phyloP scores from a whole-genome alignment of 2,329 filamentous ascomycete genomes.

The Aureobasidium uvarum region DNA sequence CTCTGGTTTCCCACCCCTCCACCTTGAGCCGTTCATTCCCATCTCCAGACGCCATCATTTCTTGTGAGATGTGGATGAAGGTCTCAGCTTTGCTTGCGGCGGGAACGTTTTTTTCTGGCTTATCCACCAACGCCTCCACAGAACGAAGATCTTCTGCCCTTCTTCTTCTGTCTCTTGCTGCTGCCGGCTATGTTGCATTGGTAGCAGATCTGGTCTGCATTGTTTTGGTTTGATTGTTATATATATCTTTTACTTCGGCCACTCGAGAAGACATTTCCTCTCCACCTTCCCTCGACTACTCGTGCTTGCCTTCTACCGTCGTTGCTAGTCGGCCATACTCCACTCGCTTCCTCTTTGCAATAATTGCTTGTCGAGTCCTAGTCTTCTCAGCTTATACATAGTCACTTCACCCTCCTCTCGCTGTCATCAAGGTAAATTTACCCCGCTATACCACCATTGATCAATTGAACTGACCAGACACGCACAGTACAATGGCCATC shows the following conservation, averaged over 20 bases:
- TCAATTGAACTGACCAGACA: slow-evolving; percentile 12
- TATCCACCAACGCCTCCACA: slow-evolving; percentile 24
- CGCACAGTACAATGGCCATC: slow-evolving; percentile 45
- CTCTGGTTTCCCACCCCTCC: slow-evolving; percentile 32
- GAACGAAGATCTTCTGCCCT: slow-evolving; percentile 22
- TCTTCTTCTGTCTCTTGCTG: slow-evolving; percentile 25
- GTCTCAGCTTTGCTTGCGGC: slow-evolving; percentile 25
- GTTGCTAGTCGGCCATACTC: background rate
- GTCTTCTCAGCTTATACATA: background rate
- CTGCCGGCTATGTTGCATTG: slow-evolving; percentile 20
- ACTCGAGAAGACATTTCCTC: slow-evolving; percentile 11
- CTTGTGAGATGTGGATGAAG: slow-evolving; percentile 19
- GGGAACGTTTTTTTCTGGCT: slow-evolving; percentile 25
- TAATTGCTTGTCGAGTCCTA: background rate
- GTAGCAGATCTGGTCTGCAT: slow-evolving; percentile 23
- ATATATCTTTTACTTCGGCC: slow-evolving; percentile 25
- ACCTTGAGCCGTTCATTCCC: slow-evolving; percentile 21
- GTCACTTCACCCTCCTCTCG: background rate
- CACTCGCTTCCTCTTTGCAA: background rate
- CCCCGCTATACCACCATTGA: slow-evolving; percentile 7
- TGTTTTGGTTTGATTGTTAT: slow-evolving; percentile 23
- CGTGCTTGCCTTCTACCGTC: slow-evolving; percentile 1
- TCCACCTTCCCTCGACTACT: slow-evolving; percentile 4
- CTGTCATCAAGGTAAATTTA: slow-evolving; percentile 2
- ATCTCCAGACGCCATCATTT: slow-evolving; percentile 25